Conservation (phyloP, 2,329 filamentous ascomycete species). For the Xylariaceae sp. region DNA sequence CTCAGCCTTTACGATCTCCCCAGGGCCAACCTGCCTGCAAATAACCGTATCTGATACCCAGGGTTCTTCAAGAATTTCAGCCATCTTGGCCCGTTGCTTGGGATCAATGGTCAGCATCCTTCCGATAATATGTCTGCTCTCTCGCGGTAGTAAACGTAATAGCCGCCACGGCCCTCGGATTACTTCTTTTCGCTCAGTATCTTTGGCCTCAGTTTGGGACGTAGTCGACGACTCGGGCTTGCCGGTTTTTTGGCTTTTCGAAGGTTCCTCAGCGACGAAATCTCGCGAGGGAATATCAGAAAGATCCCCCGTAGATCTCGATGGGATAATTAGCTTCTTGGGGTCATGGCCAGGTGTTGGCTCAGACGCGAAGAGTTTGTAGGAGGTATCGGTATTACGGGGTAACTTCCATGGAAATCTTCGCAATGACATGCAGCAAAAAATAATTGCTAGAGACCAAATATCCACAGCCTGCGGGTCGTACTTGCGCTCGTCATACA, state of each 20-base stretch:
- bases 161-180: conserved; percentile 94
- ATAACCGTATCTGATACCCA: conserved; percentile 89
- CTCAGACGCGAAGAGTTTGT: conserved; percentile 86
- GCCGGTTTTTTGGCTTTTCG: conserved; percentile 34
- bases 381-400: conserved; percentile 89
- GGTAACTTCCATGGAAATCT: conserved; percentile 98
- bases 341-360: conserved; percentile 77
- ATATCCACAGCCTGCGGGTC: conserved; percentile 94
- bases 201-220: conserved; percentile 40
- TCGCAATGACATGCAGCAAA: conserved; percentile 96
- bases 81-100: conserved; percentile 79
- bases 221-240: conserved; percentile 30
- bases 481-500: conserved; percentile 92
- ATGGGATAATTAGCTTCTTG: conserved; percentile 55
- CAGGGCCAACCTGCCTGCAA: conserved; percentile 76
- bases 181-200: conserved; percentile 68
- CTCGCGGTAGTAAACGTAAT: conserved; percentile 82
- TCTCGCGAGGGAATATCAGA: conserved; percentile 48
- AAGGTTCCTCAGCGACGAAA: conserved; percentile 45
- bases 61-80: conserved; percentile 83
- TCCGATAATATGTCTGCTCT: conserved; percentile 87
- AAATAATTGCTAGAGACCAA: conserved; percentile 98
- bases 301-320: conserved; percentile 53
- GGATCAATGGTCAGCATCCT: conserved; percentile 92
- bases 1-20: conserved; percentile 72